These are phyloP conservation scores for Backusella tarrabulga DNA, from an alignment of 192 early-diverging fungal species.

Conservation along the genomic window DNA sequence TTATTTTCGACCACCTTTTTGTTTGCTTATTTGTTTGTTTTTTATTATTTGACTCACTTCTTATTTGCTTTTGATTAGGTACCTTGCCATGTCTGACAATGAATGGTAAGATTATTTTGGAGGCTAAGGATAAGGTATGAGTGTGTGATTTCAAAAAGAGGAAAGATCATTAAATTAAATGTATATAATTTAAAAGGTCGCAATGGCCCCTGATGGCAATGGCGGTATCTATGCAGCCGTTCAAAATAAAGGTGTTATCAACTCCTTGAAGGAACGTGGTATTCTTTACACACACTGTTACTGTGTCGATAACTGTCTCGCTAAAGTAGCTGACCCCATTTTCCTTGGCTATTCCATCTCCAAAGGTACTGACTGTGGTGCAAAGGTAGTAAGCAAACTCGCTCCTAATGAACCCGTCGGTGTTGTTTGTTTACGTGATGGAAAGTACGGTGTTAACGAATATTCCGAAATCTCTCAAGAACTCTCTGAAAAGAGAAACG, in stretches of 20 bases:
- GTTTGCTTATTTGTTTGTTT: conserved; percentile 7
- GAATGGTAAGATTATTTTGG: conserved; percentile 93
- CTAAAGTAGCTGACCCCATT: conserved; percentile 93
- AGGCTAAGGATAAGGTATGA: conserved; percentile 57
- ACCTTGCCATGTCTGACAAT: conserved; percentile 88
- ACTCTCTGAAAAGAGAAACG: conserved; percentile 52
- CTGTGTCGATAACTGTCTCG: conserved; percentile 98
- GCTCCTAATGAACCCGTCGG: conserved; percentile 89
- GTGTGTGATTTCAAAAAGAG: neutral
- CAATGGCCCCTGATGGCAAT: conserved; percentile 86
- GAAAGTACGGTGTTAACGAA: conserved; percentile 86
- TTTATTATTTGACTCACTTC: neutral
- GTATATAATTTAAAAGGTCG: conserved; percentile 46
- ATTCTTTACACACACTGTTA: conserved; percentile 92
- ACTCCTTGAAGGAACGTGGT: conserved; percentile 76
- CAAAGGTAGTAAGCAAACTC: conserved; percentile 90
- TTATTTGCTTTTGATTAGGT: conserved; percentile 38
- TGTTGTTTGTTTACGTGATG: conserved; percentile 88
- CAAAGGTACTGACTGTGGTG: conserved; percentile 92
- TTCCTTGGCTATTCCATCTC: conserved; percentile 93
- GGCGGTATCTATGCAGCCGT: conserved; percentile 97
- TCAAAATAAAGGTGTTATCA: conserved; percentile 76
- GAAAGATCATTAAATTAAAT: neutral
- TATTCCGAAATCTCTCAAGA: conserved; percentile 93
- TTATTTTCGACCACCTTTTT: neutral